Base-by-base conservation (phyloP, 1,284 basidiomycete genomes). In the Boletellus deceptivus region DNA sequence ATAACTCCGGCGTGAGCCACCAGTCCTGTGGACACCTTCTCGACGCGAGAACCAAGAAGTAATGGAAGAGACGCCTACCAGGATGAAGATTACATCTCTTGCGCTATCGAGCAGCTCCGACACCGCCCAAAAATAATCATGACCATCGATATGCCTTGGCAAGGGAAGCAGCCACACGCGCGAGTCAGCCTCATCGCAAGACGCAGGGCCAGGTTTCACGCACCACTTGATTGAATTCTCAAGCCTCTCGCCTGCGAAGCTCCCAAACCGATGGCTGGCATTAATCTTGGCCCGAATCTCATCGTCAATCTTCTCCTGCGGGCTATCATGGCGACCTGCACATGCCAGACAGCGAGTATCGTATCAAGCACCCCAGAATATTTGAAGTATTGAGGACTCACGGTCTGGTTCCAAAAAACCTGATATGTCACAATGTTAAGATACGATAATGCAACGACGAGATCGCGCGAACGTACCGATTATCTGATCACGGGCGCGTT, bases 81-180 rank as follows among this genome's bases (percentile, higher is more conserved):
- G 54, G 52, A 89, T 89, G 70, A 93, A 93, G 59, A 93, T 93
- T 37, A 73, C 81, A 64, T 89, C 84, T 55, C 75, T 75, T 3
- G 88, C 86, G 41, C 72, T 80, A 46, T 96, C 92, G 22, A 97
- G 77, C 67, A 95, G 76, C 71, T 94, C 92, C 3, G 91, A 92
- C 29, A 96, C 68, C 0, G 94, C 93, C 80, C 89, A 96, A 78
- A 97, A 91, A 69, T 95, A 97, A 72, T 97, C 91, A 53, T 92
- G 88, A 0, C 93, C 92, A 62, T 94, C 92, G 45, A 94, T 79
- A 63, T 93, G 90, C 86, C 87, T 88, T 37, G 43, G 16, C 36
- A 13, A 18, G 11, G 39, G 17, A 22, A 36, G 48, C 10, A 22
- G 6, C 14, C 35, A 9, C 35, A 7, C 13, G 9, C 14, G 29